These are phyloP conservation scores for Paratinospora sagittata DNA, from an alignment of 164 flowering plant species.

Conservation along the genomic window DNA sequence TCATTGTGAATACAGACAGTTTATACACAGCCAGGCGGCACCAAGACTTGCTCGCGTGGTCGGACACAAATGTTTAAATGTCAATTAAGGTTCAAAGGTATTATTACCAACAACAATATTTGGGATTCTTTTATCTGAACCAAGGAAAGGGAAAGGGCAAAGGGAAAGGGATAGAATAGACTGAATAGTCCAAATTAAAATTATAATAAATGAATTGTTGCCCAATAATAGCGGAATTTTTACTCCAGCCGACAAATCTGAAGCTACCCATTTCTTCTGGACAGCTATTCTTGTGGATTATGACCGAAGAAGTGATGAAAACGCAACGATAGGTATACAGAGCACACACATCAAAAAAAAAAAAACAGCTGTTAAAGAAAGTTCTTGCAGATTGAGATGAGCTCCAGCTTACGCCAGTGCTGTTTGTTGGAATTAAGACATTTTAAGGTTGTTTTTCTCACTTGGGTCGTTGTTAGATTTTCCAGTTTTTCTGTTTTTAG, in stretches of 20 bases:
- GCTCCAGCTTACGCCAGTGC: not conserved
- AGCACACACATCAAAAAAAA: not conserved
- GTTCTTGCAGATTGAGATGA: not conserved
- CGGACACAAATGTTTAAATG: too few species aligned
- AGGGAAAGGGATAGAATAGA: too few species aligned
- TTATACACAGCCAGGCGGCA: too few species aligned
- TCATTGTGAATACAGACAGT: too few species aligned
- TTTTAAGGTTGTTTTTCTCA: not conserved
- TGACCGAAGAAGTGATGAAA: not conserved
- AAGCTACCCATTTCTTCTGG: not conserved
- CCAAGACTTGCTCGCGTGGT: too few species aligned
- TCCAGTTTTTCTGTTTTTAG: not conserved
- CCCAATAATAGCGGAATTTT: slow-evolving; percentile 4
- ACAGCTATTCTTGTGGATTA: not conserved
- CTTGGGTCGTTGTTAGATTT: not conserved
- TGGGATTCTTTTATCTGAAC: too few species aligned
- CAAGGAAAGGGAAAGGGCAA: too few species aligned
- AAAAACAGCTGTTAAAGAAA: not conserved
- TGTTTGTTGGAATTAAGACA: not conserved
- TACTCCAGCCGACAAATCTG: not conserved
- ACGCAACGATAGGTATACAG: too few species aligned
- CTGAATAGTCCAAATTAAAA: too few species aligned
- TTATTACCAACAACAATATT: too few species aligned
- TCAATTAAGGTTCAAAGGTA: too few species aligned
- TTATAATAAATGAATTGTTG: not conserved